Percentiles rank a stretch among this genome's conserved stretches.
Conservation (phyloP, 108 stramenopile species). For the Bacterosira constricta region DNA sequence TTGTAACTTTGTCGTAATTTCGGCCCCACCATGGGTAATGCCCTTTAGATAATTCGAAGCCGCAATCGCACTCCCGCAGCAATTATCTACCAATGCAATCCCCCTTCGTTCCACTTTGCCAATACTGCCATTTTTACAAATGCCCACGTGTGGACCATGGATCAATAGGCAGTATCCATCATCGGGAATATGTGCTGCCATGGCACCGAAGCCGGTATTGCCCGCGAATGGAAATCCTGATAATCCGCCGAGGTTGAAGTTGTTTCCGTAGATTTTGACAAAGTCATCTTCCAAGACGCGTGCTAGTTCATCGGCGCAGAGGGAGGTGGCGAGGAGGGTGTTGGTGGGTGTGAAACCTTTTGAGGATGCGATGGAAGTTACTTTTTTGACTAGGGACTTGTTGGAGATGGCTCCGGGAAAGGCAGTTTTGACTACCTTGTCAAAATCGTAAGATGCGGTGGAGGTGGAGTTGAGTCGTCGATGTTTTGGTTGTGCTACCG, state of each 20-base stretch:
- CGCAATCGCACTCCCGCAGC: slow-evolving; percentile 34
- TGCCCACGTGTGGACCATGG: slow-evolving; percentile 75
- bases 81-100: slow-evolving; percentile 34
- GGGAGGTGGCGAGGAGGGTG: slow-evolving; percentile 9
- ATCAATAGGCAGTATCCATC: slow-evolving; percentile 62
- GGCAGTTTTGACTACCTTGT: slow-evolving; percentile 6
- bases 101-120: slow-evolving; percentile 65
- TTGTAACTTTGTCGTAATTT: slow-evolving; percentile 35
- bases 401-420: slow-evolving; percentile 17
- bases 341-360: slow-evolving; percentile 18
- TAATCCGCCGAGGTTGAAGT: slow-evolving; percentile 70
- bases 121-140: slow-evolving; percentile 53
- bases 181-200: slow-evolving; percentile 72
- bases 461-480: no score
- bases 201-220: slow-evolving; percentile 69
- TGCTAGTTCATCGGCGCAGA: slow-evolving; percentile 59
- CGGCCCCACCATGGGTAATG: slow-evolving; percentile 15
- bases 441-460: no score
- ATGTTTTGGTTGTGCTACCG: no score
- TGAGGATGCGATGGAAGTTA: not conserved
- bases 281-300: slow-evolving; percentile 53
- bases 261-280: slow-evolving; percentile 40
- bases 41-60: slow-evolving; percentile 52
- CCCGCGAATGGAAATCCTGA: slow-evolving; percentile 74
- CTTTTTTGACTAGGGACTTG: slow-evolving; percentile 1